Base-by-base conservation (phyloP, 169 alveolate genomes). In the Plasmodium falciparum region DNA sequence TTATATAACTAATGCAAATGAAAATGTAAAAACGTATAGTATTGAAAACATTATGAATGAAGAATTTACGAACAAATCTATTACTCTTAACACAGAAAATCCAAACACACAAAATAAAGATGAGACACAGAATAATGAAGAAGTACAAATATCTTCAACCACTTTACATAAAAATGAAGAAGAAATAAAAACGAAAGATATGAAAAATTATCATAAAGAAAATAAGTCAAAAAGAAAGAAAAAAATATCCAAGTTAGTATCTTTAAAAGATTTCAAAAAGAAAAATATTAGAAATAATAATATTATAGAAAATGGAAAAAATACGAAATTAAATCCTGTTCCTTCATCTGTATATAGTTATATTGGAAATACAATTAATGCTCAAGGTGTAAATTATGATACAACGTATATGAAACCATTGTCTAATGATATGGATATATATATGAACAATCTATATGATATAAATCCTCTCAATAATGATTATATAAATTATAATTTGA, bases 321-420 rank as follows among this genome's bases (percentile, higher is more conserved):
- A 67, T 29, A n/a, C 29, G 33, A 78, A 78, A 65, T 22, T 22
- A 1, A 67, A 63, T 15, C 33, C 33, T 33, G 29, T 26, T 20
- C 71, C 89, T 12, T 78, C 89, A 1, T 78, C 89, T 20, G 89
- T 78, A 59, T 78, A 78, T 45, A 78, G 89, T 47, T 78, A 78
- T 59, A 78, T 78, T 29, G 50, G 22, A 12, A 67, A 78, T 45
- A 71, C 89, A 20, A 78, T 52, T n/a, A 65, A 78, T 66, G 20
- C 76, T 26, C 78, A 78, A 58, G 67, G 61, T 13, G 26, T 71
- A 39, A 78, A 24, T 45, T 78, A 26, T 59, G 89, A 78, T 43
- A 78, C 65, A 13, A 78, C 59, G n/a, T 65, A 65, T 22, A 66
- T 78, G 75, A 78, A 78, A 22, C 80, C 89, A 45, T 20, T 73